phyloP scores from a whole-genome alignment of 345 rosid species.

The Schrenkiella parvula region DNA sequence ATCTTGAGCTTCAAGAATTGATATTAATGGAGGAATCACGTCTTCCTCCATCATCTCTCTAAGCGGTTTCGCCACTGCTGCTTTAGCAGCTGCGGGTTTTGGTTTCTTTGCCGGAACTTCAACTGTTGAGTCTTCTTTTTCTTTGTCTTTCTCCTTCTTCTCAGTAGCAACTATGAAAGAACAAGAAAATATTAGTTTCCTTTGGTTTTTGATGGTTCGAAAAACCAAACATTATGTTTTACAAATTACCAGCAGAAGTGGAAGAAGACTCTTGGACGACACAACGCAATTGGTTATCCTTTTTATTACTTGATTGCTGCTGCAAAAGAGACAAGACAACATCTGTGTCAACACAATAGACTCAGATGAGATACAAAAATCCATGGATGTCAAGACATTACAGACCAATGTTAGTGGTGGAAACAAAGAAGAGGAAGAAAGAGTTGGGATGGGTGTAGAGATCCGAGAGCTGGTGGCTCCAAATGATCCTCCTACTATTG shows the following conservation, averaged over 20 bases:
- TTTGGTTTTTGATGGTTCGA: not conserved
- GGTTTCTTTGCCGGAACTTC: slow-evolving; percentile 51
- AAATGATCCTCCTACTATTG: slow-evolving; percentile 46
- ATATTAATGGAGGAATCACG: slow-evolving; percentile 67
- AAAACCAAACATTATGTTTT: not conserved
- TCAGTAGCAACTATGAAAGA: slow-evolving; percentile 41
- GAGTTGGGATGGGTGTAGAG: slow-evolving; percentile 38
- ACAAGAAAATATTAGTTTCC: not conserved
- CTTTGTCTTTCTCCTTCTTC: slow-evolving; percentile 36
- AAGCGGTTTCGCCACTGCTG: slow-evolving; percentile 49
- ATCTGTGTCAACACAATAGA: not conserved
- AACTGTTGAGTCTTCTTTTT: slow-evolving; percentile 9
- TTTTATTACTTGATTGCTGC: slow-evolving; percentile 44
- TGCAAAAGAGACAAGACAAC: not conserved
- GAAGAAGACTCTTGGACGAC: slow-evolving; percentile 81
- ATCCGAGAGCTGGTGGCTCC: slow-evolving; percentile 54
- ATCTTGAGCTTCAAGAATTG: slow-evolving; percentile 63
- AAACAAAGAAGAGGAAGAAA: slow-evolving; percentile 29
- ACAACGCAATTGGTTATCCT: slow-evolving; percentile 40
- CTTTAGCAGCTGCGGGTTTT: slow-evolving; percentile 64
- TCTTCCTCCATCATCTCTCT: slow-evolving; percentile 86
- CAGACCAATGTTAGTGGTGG: slow-evolving; percentile 43
- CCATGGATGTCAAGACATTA: not conserved
- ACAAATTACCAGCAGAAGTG: slow-evolving; percentile 48
- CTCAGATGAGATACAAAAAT: not conserved